Evolutionary conservation across 140 eudicot species (phyloP), one percentile per base, ranked within the genome.

Genomic region (Flaveria floridana): DNA sequence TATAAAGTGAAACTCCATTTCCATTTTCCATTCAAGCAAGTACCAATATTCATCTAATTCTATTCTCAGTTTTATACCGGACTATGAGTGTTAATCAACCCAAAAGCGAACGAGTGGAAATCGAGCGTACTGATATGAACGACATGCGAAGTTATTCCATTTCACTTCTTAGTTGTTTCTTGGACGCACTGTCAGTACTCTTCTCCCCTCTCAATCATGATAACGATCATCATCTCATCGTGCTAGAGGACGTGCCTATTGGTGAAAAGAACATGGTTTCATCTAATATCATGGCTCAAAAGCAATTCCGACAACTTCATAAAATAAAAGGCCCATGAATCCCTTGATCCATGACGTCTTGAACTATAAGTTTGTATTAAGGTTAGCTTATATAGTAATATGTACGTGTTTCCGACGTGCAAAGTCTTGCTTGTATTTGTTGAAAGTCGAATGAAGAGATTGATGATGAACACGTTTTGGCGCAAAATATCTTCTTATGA

Each of bases 81-180:
- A 80, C 16, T 68, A 73, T 73, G 76, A 74, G 12, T 62, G 11
- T 39, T 51, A 75, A 74, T 74, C 80, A 68, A 46, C n/a, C 48
- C 47, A 39, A 74, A 74, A 68, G 76, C 51, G 14, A 57, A 21
- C 67, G 66, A 39, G 66, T 39, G 59, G 58, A 18, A 57, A 48
- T 57, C 12, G 25, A 79, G 66, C 26, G 0, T 50, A 30, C 19
- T 3, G n/a, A 71, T 23, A 30, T 14, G 53, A 53, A 3, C 25
- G 18, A 58, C 21, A 59, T 14, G 66, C 59, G 68, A 7, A 58
- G 30, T 65, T 34, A 56, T 65, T 71, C 85, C 0, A 4, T 76
- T 42, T 65, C 85, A 14, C 72, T 82, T 56, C 30, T 77, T 13
- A 56, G 79, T 73, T 82, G 82, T 50, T 58, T 82, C 70, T 59